These are phyloP conservation scores for Aspergillus homomorphus DNA, from an alignment of 495 filamentous ascomycete species.

Conservation along the genomic window DNA sequence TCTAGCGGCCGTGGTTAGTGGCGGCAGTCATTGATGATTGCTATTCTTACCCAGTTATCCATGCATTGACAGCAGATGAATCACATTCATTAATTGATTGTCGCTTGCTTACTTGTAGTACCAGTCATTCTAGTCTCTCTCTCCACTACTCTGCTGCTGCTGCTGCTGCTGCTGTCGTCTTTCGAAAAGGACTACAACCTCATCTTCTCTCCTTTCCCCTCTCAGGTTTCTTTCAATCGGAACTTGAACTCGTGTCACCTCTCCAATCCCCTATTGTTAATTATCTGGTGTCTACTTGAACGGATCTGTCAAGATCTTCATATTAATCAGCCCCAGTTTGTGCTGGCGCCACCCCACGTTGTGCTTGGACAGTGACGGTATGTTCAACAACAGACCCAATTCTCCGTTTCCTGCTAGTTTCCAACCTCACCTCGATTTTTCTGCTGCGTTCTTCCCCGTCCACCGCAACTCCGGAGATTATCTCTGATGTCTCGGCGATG, in stretches of 20 bases:
- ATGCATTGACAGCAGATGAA: neutral
- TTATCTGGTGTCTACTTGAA: neutral
- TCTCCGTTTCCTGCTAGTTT: conserved; percentile 7
- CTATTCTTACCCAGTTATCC: neutral
- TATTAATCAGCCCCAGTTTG: neutral
- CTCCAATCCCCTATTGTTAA: too few relatives aligned
- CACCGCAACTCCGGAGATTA: conserved; percentile 2
- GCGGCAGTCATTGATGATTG: conserved; percentile 1
- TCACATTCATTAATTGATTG: neutral
- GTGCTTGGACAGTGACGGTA: conserved; percentile 3
- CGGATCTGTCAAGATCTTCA: neutral
- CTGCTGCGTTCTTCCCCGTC: conserved; percentile 5
- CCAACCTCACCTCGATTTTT: neutral
- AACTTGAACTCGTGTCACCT: too few relatives aligned
- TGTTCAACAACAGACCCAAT: conserved; percentile 3
- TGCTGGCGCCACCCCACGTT: neutral
- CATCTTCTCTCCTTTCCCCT: neutral
- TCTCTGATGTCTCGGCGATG: conserved; percentile 29
- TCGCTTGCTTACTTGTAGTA: neutral
- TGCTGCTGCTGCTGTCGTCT: too few relatives aligned
- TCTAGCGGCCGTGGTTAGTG: conserved; percentile 11
- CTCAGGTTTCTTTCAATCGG: too few relatives aligned
- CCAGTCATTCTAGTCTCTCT: neutral
- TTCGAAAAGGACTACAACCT: too few relatives aligned
- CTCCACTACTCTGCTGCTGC: too few relatives aligned